Evolutionary conservation across 2,329 filamentous ascomycete genomes (phyloP).

Genomic region (Fusarium torulosum): DNA sequence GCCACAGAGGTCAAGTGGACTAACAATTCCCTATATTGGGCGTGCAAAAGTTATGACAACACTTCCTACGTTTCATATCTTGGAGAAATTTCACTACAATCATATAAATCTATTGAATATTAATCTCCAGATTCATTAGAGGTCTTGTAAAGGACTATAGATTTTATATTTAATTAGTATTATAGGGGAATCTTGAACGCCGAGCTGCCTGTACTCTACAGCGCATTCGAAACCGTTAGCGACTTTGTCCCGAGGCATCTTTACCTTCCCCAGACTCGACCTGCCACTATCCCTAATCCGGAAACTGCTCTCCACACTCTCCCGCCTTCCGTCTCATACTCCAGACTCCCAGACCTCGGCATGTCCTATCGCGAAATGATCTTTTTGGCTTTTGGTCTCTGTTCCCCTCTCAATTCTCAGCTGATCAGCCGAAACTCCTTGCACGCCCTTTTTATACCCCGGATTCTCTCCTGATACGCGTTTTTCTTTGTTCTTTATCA

Average conservation of each 20-base stretch:
- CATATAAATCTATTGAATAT: too few relatives aligned
- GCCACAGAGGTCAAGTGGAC: background rate
- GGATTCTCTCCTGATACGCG: constrained; percentile 5
- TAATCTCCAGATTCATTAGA: too few relatives aligned
- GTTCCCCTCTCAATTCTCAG: constrained; percentile 26
- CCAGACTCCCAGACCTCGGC: constrained; percentile 45
- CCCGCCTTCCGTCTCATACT: constrained; percentile 21
- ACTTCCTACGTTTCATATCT: too few relatives aligned
- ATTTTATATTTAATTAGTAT: too few relatives aligned
- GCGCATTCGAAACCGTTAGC: constrained; percentile 14
- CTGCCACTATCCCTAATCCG: constrained; percentile 31
- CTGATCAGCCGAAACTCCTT: constrained; percentile 28
- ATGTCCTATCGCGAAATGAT: constrained; percentile 32
- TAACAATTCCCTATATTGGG: background rate
- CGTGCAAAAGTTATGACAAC: too few relatives aligned
- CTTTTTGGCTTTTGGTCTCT: constrained; percentile 4
- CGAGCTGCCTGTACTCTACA: too few relatives aligned
- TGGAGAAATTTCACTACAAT: too few relatives aligned
- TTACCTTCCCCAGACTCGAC: constrained; percentile 45
- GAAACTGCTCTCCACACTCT: constrained; percentile 26
- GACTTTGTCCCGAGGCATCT: constrained; percentile 44
- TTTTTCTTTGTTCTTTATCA: constrained; percentile 5
- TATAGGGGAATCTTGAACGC: too few relatives aligned
- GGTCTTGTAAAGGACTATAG: too few relatives aligned
- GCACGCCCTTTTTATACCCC: constrained; percentile 38